phyloP scores from a whole-genome alignment of 108 stramenopile genomes.

The Skeletonema grethae region DNA sequence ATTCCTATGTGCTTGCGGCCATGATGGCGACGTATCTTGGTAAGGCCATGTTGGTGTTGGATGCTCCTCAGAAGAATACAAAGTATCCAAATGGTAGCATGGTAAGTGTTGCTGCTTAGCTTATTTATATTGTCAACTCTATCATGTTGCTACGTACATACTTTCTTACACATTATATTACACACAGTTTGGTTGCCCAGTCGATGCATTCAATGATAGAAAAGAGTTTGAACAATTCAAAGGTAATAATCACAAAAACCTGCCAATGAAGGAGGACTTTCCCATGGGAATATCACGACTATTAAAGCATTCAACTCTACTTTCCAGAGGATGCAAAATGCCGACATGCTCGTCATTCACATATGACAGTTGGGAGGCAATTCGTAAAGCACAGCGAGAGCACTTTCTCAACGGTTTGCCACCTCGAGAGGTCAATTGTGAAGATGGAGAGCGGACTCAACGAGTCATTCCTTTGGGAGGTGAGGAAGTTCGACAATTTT shows the following conservation, averaged over 20 bases:
- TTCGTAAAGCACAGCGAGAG: conserved; percentile 10
- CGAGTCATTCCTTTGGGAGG: conserved; percentile 16
- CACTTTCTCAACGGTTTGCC: conserved; percentile 1
- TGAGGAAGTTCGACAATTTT: conserved; percentile 28
- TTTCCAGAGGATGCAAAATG: conserved; percentile 12
- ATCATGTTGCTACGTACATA: not conserved
- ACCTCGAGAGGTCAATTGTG: conserved; percentile 14
- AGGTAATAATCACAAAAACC: not conserved
- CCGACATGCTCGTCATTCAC: not conserved
- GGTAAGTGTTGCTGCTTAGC: no score
- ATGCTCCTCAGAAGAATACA: conserved; percentile 5
- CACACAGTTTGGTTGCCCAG: conserved; percentile 29
- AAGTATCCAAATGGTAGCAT: conserved; percentile 5
- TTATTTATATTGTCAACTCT: no score
- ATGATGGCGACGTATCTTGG: conserved; percentile 16
- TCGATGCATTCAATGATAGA: not conserved
- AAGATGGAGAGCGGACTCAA: conserved; percentile 1
- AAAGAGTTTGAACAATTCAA: conserved; percentile 5
- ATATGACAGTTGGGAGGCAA: conserved; percentile 12
- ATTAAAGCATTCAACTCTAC: conserved; percentile 12
- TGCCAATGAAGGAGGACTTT: conserved; percentile 12
- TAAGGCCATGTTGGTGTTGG: conserved; percentile 19
- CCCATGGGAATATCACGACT: conserved; percentile 22
- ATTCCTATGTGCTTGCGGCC: conserved; percentile 7
- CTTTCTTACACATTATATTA: not conserved